phyloP scores from a whole-genome alignment of 2,329 filamentous ascomycete species.

The Colletotrichum scovillei region DNA sequence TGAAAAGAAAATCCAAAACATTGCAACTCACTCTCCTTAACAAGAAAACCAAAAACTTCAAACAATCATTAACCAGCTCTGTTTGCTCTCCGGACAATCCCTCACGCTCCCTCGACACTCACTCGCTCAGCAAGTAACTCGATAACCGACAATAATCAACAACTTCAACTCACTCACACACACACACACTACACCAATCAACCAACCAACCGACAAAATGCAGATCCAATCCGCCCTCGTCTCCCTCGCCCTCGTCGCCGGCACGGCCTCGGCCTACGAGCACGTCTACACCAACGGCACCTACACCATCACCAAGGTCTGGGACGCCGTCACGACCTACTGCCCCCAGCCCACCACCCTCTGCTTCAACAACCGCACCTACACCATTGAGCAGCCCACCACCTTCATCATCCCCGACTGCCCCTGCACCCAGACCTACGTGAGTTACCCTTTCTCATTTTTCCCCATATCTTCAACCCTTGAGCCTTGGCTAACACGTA shows the following conservation, averaged over 20 bases:
- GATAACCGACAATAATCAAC: constrained; percentile 27
- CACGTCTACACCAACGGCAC: constrained; percentile 36
- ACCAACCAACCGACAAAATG: constrained; percentile 41
- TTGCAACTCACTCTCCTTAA: constrained; percentile 15
- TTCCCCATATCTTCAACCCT: too few species aligned
- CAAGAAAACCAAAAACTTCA: constrained; percentile 4
- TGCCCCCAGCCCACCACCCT: constrained; percentile 58
- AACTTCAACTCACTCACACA: constrained; percentile 23
- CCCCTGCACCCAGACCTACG: constrained; percentile 55
- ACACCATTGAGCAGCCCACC: constrained; percentile 65
- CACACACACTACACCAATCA: background rate
- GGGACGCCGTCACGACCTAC: constrained; percentile 50
- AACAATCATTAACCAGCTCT: constrained; percentile 31
- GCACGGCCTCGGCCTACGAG: constrained; percentile 19
- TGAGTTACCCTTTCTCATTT: background rate
- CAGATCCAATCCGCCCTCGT: constrained; percentile 42
- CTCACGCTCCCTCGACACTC: background rate
- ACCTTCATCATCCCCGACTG: constrained; percentile 67
- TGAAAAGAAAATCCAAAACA: background rate
- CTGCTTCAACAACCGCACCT: constrained; percentile 53
- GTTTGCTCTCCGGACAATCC: constrained; percentile 15
- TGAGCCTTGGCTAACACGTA: background rate
- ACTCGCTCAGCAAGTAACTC: background rate
- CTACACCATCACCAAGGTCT: constrained; percentile 50
- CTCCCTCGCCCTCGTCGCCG: constrained; percentile 40